Evolutionary conservation across 805 yeast genomes (phyloP), one percentile per base, ranked within the genome.

Genomic region (Spathaspora girioi): DNA sequence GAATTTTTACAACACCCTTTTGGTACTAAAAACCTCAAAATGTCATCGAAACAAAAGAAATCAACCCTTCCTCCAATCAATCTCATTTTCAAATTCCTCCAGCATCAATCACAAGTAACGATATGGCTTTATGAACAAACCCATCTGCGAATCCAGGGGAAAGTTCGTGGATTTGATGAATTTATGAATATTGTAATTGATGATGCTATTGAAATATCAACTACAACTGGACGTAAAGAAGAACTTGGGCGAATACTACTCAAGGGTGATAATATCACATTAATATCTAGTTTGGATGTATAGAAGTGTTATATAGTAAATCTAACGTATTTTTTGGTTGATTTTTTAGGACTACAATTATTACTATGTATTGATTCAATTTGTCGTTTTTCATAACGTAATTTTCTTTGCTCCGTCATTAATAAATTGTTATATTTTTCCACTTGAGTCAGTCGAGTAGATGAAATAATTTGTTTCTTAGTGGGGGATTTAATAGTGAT

Each of bases 241-340:
- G 68, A 70, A n/a, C 62, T 89, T 51, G 97, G 97, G 1, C 75
- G 87, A 52, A 81, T 94, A 20, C 66, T 94, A 57, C 73, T 94
- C 51, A 94, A 94, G 68, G 99, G 99, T 3, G 99, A 94, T 64
- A 94, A 91, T 64, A 89, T 94, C 44, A 86, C 97, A 8, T 70
- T 93, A 51, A 86, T 94, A 15, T 66, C 73, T 15, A 62, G 73
- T 47, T 58, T 68, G 51, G 78, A 73, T 38, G 59, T 64, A 31
- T 67, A 42, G 27, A 42, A 42, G 29, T 43, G 23, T 20, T 41
- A 19, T 17, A 38, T 49, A 17, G 44, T 42, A 45, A 69, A 69
- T 43, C 62, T 63, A 10, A 69, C 71, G 38, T 63, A 54, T 49
- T 66, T 67, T 50, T 29, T 29, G 2, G 58, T 61, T 54, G 52